phyloP scores from a whole-genome alignment of 1,284 basidiomycete genomes.

The Cystobasidium pallidum region DNA sequence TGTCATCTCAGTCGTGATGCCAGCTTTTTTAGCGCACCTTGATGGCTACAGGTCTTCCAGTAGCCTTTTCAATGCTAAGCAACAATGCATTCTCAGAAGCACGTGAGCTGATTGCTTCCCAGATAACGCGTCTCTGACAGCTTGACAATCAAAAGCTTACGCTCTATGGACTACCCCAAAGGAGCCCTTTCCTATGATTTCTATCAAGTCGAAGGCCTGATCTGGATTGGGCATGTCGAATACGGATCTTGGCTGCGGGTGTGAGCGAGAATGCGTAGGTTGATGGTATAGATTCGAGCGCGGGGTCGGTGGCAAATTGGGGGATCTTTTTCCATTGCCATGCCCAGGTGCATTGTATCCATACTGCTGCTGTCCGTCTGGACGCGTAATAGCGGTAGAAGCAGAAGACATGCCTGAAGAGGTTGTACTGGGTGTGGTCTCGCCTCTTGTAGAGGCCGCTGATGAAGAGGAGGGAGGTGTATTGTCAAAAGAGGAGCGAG shows the following conservation, averaged over 20 bases:
- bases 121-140: neutral
- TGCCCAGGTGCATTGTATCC: neutral
- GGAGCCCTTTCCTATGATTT: constrained; percentile 78
- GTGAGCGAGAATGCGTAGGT: neutral
- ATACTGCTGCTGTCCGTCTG: constrained; percentile 1
- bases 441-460: constrained; percentile 14
- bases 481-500: constrained; percentile 27
- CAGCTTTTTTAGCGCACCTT: constrained; percentile 47
- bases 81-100: neutral
- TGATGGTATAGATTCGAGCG: constrained; percentile 39
- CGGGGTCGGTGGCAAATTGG: constrained; percentile 46
- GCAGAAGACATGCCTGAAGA: constrained; percentile 29
- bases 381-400: constrained; percentile 17
- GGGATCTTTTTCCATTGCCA: neutral
- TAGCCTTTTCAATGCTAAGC: constrained; percentile 82
- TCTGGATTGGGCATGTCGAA: constrained; percentile 41
- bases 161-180: constrained; percentile 98
- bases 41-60: constrained; percentile 81
- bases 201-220: constrained; percentile 5
- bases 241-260: neutral
- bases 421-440: constrained; percentile 11
- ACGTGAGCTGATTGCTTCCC: neutral
- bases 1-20: neutral
- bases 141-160: constrained; percentile 59
- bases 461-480: constrained; percentile 33